A percentile compares a stretch with the other conserved stretches of the same genome.
Conservation (phyloP, 2,329 filamentous ascomycete genomes). For the Pseudogymnoascus sp. region DNA sequence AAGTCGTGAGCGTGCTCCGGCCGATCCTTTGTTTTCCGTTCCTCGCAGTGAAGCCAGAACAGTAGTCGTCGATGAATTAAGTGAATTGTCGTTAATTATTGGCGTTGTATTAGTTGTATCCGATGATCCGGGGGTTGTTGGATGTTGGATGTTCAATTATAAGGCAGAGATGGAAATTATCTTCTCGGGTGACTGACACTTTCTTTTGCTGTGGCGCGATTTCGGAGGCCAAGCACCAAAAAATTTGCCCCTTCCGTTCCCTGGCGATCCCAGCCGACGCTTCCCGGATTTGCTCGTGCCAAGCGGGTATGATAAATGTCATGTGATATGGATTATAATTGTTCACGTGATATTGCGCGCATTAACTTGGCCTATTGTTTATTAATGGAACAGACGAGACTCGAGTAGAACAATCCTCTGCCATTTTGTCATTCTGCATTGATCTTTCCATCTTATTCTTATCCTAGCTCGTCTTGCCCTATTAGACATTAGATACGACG, state of each 20-base stretch:
- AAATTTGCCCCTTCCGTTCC: neutral
- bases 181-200: neutral
- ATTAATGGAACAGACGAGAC: neutral
- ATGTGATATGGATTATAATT: neutral
- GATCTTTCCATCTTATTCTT: neutral
- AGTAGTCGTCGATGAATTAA: neutral
- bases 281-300: neutral
- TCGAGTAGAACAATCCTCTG: neutral
- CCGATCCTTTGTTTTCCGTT: neutral
- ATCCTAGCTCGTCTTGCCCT: neutral
- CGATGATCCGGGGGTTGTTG: neutral
- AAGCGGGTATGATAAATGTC: neutral
- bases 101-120: neutral
- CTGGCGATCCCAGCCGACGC: neutral
- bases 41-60: neutral
- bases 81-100: neutral
- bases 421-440: neutral
- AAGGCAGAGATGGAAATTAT: neutral
- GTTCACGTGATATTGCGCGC: neutral
- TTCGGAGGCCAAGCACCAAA: neutral
- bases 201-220: neutral
- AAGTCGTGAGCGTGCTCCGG: neutral
- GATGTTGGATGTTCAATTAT: neutral
- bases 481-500: neutral
- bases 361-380: neutral